Conservation (phyloP, 768 basidiomycete genomes). For the Boletus pseudo-olivaceus region DNA sequence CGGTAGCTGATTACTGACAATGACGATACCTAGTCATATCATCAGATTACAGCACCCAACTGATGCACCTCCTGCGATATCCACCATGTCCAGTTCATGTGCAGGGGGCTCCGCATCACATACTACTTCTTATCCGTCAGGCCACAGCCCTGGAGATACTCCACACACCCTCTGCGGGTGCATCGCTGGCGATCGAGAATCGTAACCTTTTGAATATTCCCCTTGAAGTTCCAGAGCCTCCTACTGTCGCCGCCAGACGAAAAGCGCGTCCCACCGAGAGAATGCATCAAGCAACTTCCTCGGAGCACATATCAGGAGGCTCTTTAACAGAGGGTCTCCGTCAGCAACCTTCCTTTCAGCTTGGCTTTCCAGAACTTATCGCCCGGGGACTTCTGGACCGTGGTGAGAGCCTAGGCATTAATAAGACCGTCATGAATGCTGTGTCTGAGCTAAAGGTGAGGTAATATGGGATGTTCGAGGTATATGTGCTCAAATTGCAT, state of each 20-base stretch:
- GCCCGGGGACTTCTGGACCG: slow-evolving; percentile 70
- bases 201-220: slow-evolving; percentile 72
- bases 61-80: slow-evolving; percentile 85
- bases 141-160: slow-evolving; percentile 76
- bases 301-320: slow-evolving; percentile 17
- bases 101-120: slow-evolving; percentile 48
- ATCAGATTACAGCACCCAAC: slow-evolving; percentile 80
- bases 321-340: slow-evolving; percentile 33
- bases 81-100: slow-evolving; percentile 44
- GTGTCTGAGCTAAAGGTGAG: slow-evolving; percentile 73
- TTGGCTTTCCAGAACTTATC: slow-evolving; percentile 68
- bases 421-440: slow-evolving; percentile 77
- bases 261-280: slow-evolving; percentile 33
- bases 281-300: slow-evolving; percentile 25
- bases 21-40: slow-evolving; percentile 60
- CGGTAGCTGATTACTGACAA: slow-evolving; percentile 9
- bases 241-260: slow-evolving; percentile 35
- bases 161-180: slow-evolving; percentile 70
- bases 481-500: slow-evolving; percentile 8
- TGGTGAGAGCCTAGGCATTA: slow-evolving; percentile 79
- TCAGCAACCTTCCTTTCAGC: slow-evolving; percentile 40
- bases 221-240: slow-evolving; percentile 55
- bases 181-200: slow-evolving; percentile 80
- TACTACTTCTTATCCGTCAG: slow-evolving; percentile 74
- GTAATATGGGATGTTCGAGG: neutral